Base-by-base conservation (phyloP, 2,329 filamentous ascomycete genomes). In the Sarocladium brachiariae region DNA sequence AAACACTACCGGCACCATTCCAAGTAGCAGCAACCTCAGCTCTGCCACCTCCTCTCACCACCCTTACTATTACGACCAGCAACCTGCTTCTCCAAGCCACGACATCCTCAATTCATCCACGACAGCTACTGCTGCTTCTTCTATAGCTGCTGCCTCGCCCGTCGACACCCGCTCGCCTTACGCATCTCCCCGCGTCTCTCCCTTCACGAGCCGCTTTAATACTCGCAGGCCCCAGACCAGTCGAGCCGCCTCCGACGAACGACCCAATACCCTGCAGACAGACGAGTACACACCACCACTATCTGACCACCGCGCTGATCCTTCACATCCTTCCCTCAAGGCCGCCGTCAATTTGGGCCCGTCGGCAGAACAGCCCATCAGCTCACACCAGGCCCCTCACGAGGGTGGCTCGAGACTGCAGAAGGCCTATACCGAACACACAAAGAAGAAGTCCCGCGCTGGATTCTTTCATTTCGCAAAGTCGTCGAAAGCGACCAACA, bases 391-490 rank as follows among this genome's bases (percentile, higher is more conserved):
- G 10, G 21, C 9, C 39, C 39, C 43, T 30, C 43, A 10, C n/a
- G 43, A 48, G 30, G 39, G 39, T n/a, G 35, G 30, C 11, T 3
- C 49, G 8, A 18, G 38, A 25, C 49, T 41, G 27, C 49, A 52
- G 33, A 55, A 52, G 21, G 51, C 56, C 19, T 60, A 64, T 52
- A 59, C 64, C 56, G 70, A 69, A 58, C 68, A 64, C 56, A 19
- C 43, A 9, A 68, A 65, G 49, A 74, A 71, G 57, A 56, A 34
- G 16, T 49, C 46, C 7, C 30, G 33, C 14, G 33, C 66, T n/a
- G 70, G 71, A 56, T 76, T 77, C 63, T 76, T 76, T 58, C 70
- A 74, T 60, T 77, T 77, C 61, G 70, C 66, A 54, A 78, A 77
- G 57, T 62, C 61, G 19, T 64, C 69, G 56, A 74, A 70, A 56